Base-by-base conservation (phyloP, 352 stramenopile genomes). In the Phytophthora macrochlamydospora region DNA sequence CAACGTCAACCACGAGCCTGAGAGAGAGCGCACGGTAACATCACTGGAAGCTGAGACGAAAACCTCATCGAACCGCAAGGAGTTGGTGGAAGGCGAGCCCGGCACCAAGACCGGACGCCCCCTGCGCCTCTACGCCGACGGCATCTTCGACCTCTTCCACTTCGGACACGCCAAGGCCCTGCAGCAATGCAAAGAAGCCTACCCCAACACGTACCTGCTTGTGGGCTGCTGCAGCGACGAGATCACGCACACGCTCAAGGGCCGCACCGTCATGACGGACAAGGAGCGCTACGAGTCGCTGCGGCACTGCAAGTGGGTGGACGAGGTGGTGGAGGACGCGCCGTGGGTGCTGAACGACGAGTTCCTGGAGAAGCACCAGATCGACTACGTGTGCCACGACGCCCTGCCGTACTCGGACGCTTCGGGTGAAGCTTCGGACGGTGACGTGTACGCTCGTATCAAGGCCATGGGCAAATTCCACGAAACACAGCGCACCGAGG, bases 91-190 rank as follows among this genome's bases (percentile, higher is more conserved):
- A 13, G 84, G 87, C 38, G 77, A 93, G 54, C 80, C 83, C 2
- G 87, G 87, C 29, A 90, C 83, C n/a, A 57, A 83, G 12, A 94
- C 83, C 33, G 87, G 87, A 7, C 80, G 85, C 31, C 89, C 89
- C 4, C 67, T 97, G 51, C 83, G 89, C 62, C 73, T 97, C 7
- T 97, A 95, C 52, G 89, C 89, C 8, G 89, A 97, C 56, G 89
- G 89, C 28, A 95, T 95, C 62, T 97, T 97, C 65, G 87, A 97
- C 67, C 73, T 97, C 28, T 97, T 95, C 75, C 87, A 97, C 62
- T 96, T 94, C 60, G 87, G 89, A 35, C 89, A 97, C 71, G 86
- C 89, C 33, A 89, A 89, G 65, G 89, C 89, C 3, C 69, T 97
- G 56, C 86, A 97, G 71, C 89, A 97, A 67, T 93, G 87, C 59